These are phyloP conservation scores for Pseudocercospora fijiensis DNA, from an alignment of 2,329 filamentous ascomycete species.

Conservation along the genomic window DNA sequence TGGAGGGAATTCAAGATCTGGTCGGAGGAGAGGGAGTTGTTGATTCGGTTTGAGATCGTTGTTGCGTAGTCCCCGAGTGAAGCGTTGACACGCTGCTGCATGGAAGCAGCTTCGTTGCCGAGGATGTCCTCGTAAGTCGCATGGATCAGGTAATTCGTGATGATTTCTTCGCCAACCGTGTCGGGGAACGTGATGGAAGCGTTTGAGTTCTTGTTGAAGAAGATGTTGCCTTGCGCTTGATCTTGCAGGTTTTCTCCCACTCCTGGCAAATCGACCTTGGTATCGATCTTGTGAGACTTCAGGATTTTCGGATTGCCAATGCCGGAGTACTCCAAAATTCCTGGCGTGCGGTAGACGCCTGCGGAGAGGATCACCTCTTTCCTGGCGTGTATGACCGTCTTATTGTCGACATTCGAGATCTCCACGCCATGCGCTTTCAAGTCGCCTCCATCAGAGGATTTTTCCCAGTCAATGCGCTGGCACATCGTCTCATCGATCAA, in stretches of 20 bases:
- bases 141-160: conserved; percentile 17
- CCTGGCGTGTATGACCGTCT: conserved; percentile 37
- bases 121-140: conserved; percentile 20
- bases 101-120: conserved; percentile 10
- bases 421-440: conserved; percentile 50
- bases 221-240: conserved; percentile 24
- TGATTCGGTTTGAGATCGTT: conserved; percentile 13
- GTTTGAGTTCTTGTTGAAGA: conserved; percentile 7
- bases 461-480: conserved; percentile 41
- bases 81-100: conserved; percentile 6
- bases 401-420: conserved; percentile 42
- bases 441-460: conserved; percentile 56
- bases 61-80: conserved; percentile 12
- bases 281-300: conserved; percentile 39
- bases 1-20: conserved; percentile 18
- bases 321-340: conserved; percentile 61
- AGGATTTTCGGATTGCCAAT: conserved; percentile 53
- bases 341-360: conserved; percentile 53
- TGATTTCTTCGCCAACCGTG: conserved; percentile 14
- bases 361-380: conserved; percentile 41
- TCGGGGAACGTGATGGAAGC: conserved; percentile 14
- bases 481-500: conserved; percentile 42
- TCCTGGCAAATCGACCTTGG: conserved; percentile 33
- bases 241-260: conserved; percentile 37
- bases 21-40: conserved; percentile 13